Percentiles rank a stretch among this genome's conserved stretches.
Evolutionary conservation across 805 yeast genomes (phyloP).

Genomic region (Ogataea methanolica): DNA sequence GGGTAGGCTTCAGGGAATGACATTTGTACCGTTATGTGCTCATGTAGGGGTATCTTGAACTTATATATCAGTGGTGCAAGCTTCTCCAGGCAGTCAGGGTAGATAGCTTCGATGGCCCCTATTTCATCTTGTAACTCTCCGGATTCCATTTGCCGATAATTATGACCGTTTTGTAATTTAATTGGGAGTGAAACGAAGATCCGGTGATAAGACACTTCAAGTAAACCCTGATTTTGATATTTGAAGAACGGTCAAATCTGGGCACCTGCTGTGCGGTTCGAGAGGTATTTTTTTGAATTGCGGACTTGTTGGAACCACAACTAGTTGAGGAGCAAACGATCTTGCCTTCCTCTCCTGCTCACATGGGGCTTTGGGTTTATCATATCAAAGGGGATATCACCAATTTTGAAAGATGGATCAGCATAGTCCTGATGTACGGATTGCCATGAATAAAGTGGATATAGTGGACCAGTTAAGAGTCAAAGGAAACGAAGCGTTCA

Average conservation of each 20-base stretch:
- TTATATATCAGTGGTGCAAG: constrained; percentile 39
- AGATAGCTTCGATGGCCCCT: constrained; percentile 82
- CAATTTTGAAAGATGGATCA: neutral
- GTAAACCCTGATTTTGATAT: no score
- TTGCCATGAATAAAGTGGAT: constrained; percentile 8
- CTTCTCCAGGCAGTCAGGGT: constrained; percentile 53
- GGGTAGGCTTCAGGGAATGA: constrained; percentile 77
- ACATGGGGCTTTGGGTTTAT: no score
- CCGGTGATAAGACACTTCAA: neutral
- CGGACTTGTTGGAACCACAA: no score
- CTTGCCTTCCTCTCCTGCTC: no score
- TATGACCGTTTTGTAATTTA: neutral
- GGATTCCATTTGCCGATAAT: constrained; percentile 18
- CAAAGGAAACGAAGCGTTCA: constrained; percentile 53
- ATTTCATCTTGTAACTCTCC: constrained; percentile 67
- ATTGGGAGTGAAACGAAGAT: neutral
- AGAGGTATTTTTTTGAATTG: no score
- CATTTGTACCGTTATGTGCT: constrained; percentile 54
- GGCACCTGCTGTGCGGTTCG: no score
- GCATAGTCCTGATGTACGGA: neutral
- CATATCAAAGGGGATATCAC: no score
- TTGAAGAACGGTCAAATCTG: no score
- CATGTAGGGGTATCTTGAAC: constrained; percentile 58
- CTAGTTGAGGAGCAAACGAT: no score
- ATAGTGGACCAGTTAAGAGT: constrained; percentile 30